A percentile compares a stretch with the other conserved stretches of the same genome.
phyloP scores from a whole-genome alignment of 495 filamentous ascomycete genomes.

The Lasiosphaeria miniovina region DNA sequence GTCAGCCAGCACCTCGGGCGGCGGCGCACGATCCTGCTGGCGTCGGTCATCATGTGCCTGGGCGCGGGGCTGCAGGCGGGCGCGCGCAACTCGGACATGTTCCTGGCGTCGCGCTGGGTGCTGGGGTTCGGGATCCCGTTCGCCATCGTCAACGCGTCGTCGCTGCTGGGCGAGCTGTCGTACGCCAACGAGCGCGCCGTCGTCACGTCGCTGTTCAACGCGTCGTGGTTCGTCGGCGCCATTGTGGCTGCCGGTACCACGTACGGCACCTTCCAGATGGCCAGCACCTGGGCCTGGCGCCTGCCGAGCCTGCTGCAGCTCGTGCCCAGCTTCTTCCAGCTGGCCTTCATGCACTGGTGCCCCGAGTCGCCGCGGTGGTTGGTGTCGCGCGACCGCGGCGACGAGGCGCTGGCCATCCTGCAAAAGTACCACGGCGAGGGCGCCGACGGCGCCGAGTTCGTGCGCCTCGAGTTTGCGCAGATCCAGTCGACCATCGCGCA shows the following conservation, averaged over 20 bases:
- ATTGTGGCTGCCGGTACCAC: slow-evolving; percentile 55
- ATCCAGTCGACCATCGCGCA: slow-evolving; percentile 53
- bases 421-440: slow-evolving; percentile 58
- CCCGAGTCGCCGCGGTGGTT: slow-evolving; percentile 54
- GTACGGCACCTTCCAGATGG: slow-evolving; percentile 53
- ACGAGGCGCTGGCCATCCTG: slow-evolving; percentile 55
- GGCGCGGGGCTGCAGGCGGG: slow-evolving; percentile 30
- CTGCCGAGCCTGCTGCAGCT: slow-evolving; percentile 55
- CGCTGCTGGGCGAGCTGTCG: slow-evolving; percentile 57
- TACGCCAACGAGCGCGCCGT: slow-evolving; percentile 59
- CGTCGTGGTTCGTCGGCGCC: slow-evolving; percentile 56
- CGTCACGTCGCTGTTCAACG: slow-evolving; percentile 60
- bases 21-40: slow-evolving; percentile 51
- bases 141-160: slow-evolving; percentile 56
- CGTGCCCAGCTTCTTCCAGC: slow-evolving; percentile 49
- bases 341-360: slow-evolving; percentile 46
- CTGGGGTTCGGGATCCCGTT: slow-evolving; percentile 62
- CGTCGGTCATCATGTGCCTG: slow-evolving; percentile 45
- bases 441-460: slow-evolving; percentile 47
- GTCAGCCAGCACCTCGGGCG: slow-evolving; percentile 51
- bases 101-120: slow-evolving; percentile 56
- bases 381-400: slow-evolving; percentile 40
- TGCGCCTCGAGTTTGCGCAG: slow-evolving; percentile 51
- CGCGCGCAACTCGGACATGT: slow-evolving; percentile 46
- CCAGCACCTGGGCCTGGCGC: slow-evolving; percentile 57